Evolutionary conservation across 2,329 filamentous ascomycete genomes (phyloP).

Genomic region (Bipolaris oryzae): DNA sequence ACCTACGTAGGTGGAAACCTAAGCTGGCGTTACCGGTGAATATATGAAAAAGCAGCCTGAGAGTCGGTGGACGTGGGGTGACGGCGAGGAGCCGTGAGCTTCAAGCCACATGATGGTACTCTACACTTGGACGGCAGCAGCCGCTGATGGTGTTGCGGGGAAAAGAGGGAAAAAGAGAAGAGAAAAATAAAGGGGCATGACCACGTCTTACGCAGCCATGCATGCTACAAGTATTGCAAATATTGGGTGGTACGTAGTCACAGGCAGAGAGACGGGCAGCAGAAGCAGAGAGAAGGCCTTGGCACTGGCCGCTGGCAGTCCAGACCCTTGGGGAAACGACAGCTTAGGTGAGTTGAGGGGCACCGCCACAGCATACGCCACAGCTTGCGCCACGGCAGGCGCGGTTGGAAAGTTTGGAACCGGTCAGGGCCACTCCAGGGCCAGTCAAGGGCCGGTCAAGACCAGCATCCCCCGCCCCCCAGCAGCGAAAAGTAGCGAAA

Average conservation of each 20-base stretch:
- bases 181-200: neutral
- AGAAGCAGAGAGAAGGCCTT: neutral
- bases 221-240: neutral
- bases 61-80: constrained; percentile 1
- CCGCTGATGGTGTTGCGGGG: neutral
- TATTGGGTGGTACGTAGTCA: neutral
- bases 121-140: neutral
- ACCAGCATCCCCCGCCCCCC: constrained; percentile 1
- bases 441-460: neutral
- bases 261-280: neutral
- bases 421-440: too few relatives aligned
- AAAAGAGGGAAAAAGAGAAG: neutral
- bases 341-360: neutral
- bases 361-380: constrained; percentile 12
- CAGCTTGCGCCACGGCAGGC: constrained; percentile 7
- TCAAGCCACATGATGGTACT: constrained; percentile 3
- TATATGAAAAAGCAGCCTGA: constrained; percentile 10
- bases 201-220: constrained; percentile 1
- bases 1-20: too few relatives aligned
- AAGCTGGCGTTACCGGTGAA: too few relatives aligned
- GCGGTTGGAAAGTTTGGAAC: neutral
- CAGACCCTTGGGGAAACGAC: neutral
- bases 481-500: too few relatives aligned
- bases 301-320: neutral
- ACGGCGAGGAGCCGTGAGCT: neutral